Base-by-base conservation (phyloP, 2,329 filamentous ascomycete species). In the Diaporthe humulicola region DNA sequence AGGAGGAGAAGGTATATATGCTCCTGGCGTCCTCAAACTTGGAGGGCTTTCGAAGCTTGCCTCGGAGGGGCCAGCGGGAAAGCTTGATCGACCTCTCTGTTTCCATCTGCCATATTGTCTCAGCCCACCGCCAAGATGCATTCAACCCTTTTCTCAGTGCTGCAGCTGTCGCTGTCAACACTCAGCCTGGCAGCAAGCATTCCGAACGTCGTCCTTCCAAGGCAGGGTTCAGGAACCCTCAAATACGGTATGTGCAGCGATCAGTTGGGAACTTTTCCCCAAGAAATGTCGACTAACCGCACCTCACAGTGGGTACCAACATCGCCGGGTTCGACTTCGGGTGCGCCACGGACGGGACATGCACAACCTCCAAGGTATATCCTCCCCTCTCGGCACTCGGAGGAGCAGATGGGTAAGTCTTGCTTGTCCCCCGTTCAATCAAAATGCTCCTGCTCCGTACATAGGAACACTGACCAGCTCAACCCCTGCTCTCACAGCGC, bases 301-400 rank as follows among this genome's bases (percentile, higher is more conserved):
- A 15, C 33, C 19, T 42, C 42, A 38, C 22, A 78, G 78, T 77
- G 52, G 84, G 84, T 64, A 80, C 84, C 50, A 87, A 86, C 77
- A 86, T 88, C 73, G 84, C 86, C 9, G 87, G 87, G 3, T 87
- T 87, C 73, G 87, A 88, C 75, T 88, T 88, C 75, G 85, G 86
- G 28, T 86, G 84, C 74, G 77, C 77, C n/a, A 87, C 84, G 4
- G 81, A 84, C 76, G 85, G 86, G 22, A 83, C 78, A 42, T 85
- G 85, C 79, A 80, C 80, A 78, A 79, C 79, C n/a, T 81, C 81
- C 4, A 78, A 36, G 70, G 82, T 17, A 5, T 50, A 50, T 7
- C 61, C 61, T 36, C 42, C 61, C 4, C 61, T 66, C 1, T 66
- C 61, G 3, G 22, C 61, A 48, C 61, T 66, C 5, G 61, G 42